These are phyloP conservation scores for Centella asiatica DNA, from an alignment of 129 eudicot genomes.

Conservation along the genomic window DNA sequence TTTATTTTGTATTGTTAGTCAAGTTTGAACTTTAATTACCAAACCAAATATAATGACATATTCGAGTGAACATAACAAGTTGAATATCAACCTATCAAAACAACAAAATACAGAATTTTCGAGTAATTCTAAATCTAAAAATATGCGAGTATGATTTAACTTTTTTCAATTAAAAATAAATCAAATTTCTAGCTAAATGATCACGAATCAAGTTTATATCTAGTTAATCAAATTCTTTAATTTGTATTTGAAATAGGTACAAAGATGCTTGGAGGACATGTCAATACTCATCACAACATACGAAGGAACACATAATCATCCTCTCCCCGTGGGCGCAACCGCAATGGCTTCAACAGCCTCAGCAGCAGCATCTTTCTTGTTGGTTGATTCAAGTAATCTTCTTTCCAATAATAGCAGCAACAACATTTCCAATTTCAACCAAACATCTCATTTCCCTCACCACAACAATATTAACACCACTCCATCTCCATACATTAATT, in stretches of 20 bases:
- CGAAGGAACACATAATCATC: slow-evolving; percentile 89
- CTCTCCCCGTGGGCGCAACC: slow-evolving; percentile 84
- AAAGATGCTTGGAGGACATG: slow-evolving; percentile 88
- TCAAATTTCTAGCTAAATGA: too few relatives aligned
- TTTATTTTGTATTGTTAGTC: too few relatives aligned
- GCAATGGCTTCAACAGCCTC: slow-evolving; percentile 90
- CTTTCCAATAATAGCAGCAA: slow-evolving; percentile 1
- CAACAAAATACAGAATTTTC: too few relatives aligned
- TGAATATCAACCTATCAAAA: too few relatives aligned
- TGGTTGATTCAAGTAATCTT: slow-evolving; percentile 44
- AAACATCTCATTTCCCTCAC: slow-evolving; percentile 25
- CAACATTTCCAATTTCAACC: slow-evolving; percentile 24
- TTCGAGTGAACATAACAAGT: too few relatives aligned
- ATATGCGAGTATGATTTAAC: too few relatives aligned
- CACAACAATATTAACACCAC: slow-evolving; percentile 16
- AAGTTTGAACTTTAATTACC: too few relatives aligned
- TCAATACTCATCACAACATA: slow-evolving; percentile 86
- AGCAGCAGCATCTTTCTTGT: slow-evolving; percentile 48
- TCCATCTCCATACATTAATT: slow-evolving; percentile 27
- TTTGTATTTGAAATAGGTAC: slow-evolving; percentile 38
- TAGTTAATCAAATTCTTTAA: too few relatives aligned
- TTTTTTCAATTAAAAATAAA: too few relatives aligned
- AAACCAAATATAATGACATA: too few relatives aligned
- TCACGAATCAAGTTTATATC: too few relatives aligned
- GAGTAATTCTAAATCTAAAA: too few relatives aligned